Evolutionary conservation across 2,329 filamentous ascomycete genomes (phyloP).

Genomic region (Colletotrichum tamarilloi): DNA sequence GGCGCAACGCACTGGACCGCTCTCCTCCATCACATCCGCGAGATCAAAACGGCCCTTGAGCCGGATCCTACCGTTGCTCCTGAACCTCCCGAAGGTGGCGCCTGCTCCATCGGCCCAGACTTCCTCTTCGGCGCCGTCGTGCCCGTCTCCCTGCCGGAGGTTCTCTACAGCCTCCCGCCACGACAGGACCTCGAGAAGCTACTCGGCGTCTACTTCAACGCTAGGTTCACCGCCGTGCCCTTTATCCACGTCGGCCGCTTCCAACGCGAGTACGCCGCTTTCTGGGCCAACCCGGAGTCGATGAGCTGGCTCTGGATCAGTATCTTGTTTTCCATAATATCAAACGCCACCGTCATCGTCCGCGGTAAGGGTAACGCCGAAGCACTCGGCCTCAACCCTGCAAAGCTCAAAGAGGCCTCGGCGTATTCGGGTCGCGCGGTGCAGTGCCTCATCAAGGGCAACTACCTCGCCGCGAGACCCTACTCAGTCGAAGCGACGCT

Average conservation of each 20-base stretch:
- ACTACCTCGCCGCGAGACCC: conserved; percentile 57
- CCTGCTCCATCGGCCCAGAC: conserved; percentile 43
- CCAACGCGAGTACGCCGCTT: conserved; percentile 58
- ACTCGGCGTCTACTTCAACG: conserved; percentile 51
- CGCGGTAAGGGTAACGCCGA: conserved; percentile 43
- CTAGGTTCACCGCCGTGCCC: conserved; percentile 49
- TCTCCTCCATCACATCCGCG: conserved; percentile 54
- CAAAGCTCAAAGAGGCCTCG: conserved; percentile 41
- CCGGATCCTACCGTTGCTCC: conserved; percentile 10
- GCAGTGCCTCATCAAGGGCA: conserved; percentile 59
- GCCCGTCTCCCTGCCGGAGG: conserved; percentile 44
- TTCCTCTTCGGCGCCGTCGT: conserved; percentile 46
- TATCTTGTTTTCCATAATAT: conserved; percentile 60
- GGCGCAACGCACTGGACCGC: conserved; percentile 55
- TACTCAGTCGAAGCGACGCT: conserved; percentile 62
- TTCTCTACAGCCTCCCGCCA: conserved; percentile 48
- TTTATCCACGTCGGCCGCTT: conserved; percentile 58
- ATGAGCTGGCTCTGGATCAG: conserved; percentile 61
- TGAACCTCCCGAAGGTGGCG: conserved; percentile 22
- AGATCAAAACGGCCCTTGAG: conserved; percentile 51
- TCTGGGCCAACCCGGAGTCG: conserved; percentile 54
- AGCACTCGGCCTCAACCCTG: conserved; percentile 37
- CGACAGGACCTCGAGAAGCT: conserved; percentile 50
- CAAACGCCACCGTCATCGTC: conserved; percentile 51
- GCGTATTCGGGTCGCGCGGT: conserved; percentile 51